Evolutionary conservation across 768 basidiomycete genomes (phyloP).

Genomic region (Lactarius indigo): DNA sequence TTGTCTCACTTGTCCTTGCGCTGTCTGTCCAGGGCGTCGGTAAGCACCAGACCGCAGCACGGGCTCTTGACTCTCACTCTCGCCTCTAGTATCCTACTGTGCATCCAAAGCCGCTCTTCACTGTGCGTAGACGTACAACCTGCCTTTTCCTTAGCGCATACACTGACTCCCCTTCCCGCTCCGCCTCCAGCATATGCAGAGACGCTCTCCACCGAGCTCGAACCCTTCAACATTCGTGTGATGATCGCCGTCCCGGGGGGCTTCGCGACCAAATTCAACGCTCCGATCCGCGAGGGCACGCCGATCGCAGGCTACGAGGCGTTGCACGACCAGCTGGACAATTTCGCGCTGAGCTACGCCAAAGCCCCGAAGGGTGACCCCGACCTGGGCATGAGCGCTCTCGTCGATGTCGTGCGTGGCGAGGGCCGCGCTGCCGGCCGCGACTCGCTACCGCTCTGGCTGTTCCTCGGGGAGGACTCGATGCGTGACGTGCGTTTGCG

Average conservation of each 20-base stretch:
- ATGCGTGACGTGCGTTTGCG: conserved; percentile 25
- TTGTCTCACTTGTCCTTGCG: neutral
- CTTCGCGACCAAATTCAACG: conserved; percentile 27
- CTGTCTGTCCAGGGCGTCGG: neutral
- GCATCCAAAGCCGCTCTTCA: conserved; percentile 32
- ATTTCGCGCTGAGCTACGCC: neutral
- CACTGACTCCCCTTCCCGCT: neutral
- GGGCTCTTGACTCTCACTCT: neutral
- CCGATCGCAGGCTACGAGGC: conserved; percentile 26
- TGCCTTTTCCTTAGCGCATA: neutral
- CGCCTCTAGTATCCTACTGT: conserved; percentile 24
- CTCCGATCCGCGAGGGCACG: neutral
- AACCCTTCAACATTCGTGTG: conserved; percentile 31
- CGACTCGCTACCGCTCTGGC: conserved; percentile 24
- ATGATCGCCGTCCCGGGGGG: conserved; percentile 29
- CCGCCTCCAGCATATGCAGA: conserved; percentile 27
- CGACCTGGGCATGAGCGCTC: conserved; percentile 28
- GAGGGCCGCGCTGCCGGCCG: conserved; percentile 29
- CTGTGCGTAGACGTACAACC: neutral
- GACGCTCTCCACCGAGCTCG: conserved; percentile 30
- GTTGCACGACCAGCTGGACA: conserved; percentile 11
- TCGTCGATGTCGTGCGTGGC: conserved; percentile 32
- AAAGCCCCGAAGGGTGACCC: conserved; percentile 28
- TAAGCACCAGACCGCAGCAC: neutral
- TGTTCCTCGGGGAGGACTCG: conserved; percentile 31